Conservation (phyloP, 768 basidiomycete genomes). For the Lactarius akahatsu region DNA sequence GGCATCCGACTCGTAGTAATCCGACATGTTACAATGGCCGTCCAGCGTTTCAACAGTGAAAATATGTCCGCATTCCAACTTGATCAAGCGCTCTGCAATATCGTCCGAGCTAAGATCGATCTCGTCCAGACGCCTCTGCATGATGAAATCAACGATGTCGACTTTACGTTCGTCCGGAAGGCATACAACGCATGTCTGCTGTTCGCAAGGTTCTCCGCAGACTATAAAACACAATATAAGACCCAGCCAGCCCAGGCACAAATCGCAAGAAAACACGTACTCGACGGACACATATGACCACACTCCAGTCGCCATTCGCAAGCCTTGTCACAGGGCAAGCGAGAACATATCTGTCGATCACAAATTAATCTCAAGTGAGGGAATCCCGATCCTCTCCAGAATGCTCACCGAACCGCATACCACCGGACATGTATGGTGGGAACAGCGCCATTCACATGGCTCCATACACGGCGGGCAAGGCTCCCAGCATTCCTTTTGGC, state of each 20-base stretch:
- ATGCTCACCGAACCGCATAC: constrained; percentile 40
- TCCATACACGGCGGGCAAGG: constrained; percentile 39
- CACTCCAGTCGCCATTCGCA: constrained; percentile 37
- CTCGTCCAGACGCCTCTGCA: constrained; percentile 35
- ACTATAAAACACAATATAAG: constrained; percentile 31
- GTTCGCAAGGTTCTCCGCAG: constrained; percentile 40
- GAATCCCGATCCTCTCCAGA: background rate
- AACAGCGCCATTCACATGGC: constrained; percentile 39
- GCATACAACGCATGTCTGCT: constrained; percentile 38
- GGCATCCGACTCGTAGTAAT: constrained; percentile 34
- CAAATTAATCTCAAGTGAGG: background rate
- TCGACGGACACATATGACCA: constrained; percentile 41
- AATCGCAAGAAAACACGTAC: constrained; percentile 28
- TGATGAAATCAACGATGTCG: constrained; percentile 41
- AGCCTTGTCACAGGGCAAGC: constrained; percentile 39
- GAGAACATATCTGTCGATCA: constrained; percentile 36
- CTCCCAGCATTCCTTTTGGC: constrained; percentile 35
- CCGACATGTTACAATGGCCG: constrained; percentile 36
- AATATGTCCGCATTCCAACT: constrained; percentile 39
- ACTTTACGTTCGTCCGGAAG: constrained; percentile 29
- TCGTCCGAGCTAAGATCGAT: constrained; percentile 34
- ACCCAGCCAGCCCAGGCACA: background rate
- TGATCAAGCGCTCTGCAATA: constrained; percentile 34
- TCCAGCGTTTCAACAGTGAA: constrained; percentile 45
- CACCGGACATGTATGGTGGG: constrained; percentile 37